Base-by-base conservation (phyloP, 345 rosid species). In the Brassica juncea region DNA sequence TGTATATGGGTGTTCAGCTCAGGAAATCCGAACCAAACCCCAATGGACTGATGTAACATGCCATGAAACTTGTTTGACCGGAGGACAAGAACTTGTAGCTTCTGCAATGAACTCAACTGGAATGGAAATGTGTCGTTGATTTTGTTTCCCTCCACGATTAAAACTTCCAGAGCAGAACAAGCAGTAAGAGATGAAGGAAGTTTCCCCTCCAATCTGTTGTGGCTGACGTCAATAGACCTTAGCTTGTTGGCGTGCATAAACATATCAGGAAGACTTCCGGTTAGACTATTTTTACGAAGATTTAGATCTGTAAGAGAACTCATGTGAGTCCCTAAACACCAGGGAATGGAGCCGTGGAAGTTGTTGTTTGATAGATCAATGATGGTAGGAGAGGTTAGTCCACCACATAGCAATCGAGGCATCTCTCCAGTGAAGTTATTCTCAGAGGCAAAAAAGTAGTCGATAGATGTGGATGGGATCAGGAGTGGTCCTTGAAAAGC, bases 41-140 rank as follows among this genome's bases (percentile, higher is more conserved):
- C 52, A 19, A 2, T 1, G 4, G 39, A 30, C 5, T 52, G 61
- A 70, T 52, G 73, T 52, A 70, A 27, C 62, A 0, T n/a, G 59
- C 73, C 73, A 11, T 70, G 73, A 6, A 70, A 54, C 8, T 49
- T n/a, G 16, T 70, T 70, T 1, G 73, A 70, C 0, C 47, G 15
- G 2, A 70, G 61, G 3, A 70, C 62, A 70, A 70, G 63, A 70
- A 70, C 73, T 54, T 70, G 5, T 4, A 70, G 63, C 28, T 30
- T 54, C 30, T 52, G 15, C 63, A 70, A 54, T 1, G 30, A 70
- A 70, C 2, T 54, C 63, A 70, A 54, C 47, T 9, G 3, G 10
- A 30, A 70, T 0, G 73, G 73, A 5, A 70, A 70, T 7, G 16
- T 16, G 5, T 70, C 63, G 7, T 19, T 54, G 16, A 70, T 52